Base-by-base conservation (phyloP, 2,329 filamentous ascomycete species). In the Penicillium sp. region DNA sequence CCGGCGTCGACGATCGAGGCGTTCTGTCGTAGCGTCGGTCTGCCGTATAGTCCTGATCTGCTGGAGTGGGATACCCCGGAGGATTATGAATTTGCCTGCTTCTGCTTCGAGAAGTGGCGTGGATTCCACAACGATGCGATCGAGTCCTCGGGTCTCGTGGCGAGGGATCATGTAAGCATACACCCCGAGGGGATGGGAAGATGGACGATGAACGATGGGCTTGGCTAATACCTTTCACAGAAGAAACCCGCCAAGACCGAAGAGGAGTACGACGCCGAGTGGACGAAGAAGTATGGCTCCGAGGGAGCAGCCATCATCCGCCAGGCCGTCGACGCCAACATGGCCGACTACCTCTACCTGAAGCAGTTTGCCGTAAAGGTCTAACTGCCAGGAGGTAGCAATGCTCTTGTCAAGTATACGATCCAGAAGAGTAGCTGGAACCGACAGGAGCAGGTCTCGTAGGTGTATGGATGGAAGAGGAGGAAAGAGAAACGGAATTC, bases 101-200 rank as follows among this genome's bases (percentile, higher is more conserved):
- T 84, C 57, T 86, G 85, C 16, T 97, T 97, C 74, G 90, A 92
- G 75, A 97, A 99, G 77, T 97, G 94, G 94, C 88, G 86, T 61
- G 94, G 94, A 10, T 97, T 95, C 76, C 94, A 97, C 71, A 89
- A 97, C 62, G 94, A 97, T 77, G 94, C 91, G 13, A 89, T 97
- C 63, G 79, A 88, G 61, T 95, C 89, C 67, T 87, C 81, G 33
- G 85, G 85, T 55, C 76, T 99, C 64, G 87, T 86, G 68, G 83
- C 89, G 4, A 68, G 75, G 57, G 50, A 56, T 46, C 74, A 76
- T 54, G 76, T 78, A 69, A 68, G 74, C 55, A 52, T 46, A 16
- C 10, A 8, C 25, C 35, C 8, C 3, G 35, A 22, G 28, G 30
- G 2, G 7, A 18, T 25, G 39, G 4, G 28, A 33, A 5, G 10